Base-by-base conservation (phyloP, 106 monocot species). In the Phalaenopsis equestris region DNA sequence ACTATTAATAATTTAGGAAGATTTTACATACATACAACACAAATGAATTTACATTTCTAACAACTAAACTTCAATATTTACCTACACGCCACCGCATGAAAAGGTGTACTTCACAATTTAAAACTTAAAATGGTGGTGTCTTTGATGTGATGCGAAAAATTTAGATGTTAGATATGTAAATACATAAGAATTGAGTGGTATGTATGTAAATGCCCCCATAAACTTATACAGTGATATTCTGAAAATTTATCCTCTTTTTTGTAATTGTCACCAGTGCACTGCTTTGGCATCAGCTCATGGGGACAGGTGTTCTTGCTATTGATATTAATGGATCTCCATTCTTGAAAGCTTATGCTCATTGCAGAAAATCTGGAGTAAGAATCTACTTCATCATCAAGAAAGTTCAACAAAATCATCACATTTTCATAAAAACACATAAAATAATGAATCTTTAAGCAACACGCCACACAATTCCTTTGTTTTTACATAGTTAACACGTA, bases 281-380 rank as follows among this genome's bases (percentile, higher is more conserved):
- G 42, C 79, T 95, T 21, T 95, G 93, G 93, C 87, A 89, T 85
- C 87, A 86, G 39, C 86, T 93, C 57, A 95, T 95, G 95, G 95
- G 95, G 30, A 84, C 86, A 67, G 85, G 86, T 68, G 95, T 91
- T 79, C 90, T 95, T 78, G 84, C 84, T 24, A 41, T 89, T 83
- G 82, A 85, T 72, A 81, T 86, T 41, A 85, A 79, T 47, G 92
- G 85, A 16, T 91, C 95, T 9, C 77, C 89, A 47, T 91, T 80
- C 77, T 78, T 95, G 67, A 89, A 92, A 42, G 90, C 90, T 1
- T 92, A 95, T 85, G 92, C 90, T 45, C 95, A 92, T 76, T 95
- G 95, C 67, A 56, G 83, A 18, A 95, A 95, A 64, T 42, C 75
- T 37, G 84, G 80, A 81, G 89, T 90, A 78, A 10, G 7, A 39